Base-by-base conservation (phyloP, 352 stramenopile genomes). In the Phytophthora pini region DNA sequence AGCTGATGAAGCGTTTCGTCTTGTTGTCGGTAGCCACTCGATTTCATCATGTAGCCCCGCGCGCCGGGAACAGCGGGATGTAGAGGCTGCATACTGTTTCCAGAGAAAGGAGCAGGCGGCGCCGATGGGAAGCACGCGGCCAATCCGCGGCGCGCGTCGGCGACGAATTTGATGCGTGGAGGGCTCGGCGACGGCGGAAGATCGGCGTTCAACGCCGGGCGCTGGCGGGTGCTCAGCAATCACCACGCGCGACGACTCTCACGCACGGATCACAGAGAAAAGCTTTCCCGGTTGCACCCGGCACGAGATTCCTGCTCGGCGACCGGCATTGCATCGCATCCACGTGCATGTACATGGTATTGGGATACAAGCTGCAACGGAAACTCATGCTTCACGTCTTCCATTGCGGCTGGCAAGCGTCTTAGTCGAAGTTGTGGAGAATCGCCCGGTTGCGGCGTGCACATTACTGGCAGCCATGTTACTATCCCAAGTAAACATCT, bases 391-490 rank as follows among this genome's bases (percentile, higher is more conserved):
- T 4, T 20, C 17, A 20, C 17, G 17, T 20, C 8, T 36, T 36
- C 24, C 44, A 50, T 52, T 40, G 46, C 46, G 15, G 24, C 10
- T n/a, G 20, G 6, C 9, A 20, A 43, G 10, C n/a, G 39, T 15
- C 39, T 56, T 48, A 48, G 34, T 52, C 43, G 43, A 47, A 9
- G 31, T 38, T 31, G 44, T n/a, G 22, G 12, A 12, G 52, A 17
- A 31, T 22, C 43, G 20, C 12, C 27, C 13, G 41, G 27, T 56
- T 46, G 52, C 40, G 41, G 7, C n/a, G 32, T 8, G 55, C 43
- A 31, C 48, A 71, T 67, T 67, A 71, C 63, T 62, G 43, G 27
- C 36, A 67, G 48, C 61, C 56, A 71, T 71, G 56, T 67, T 56
- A 52, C 2, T 54, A 24, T 11, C 56, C 17, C 13, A 10, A 49